Evolutionary conservation across 208 protist species (phyloP).

Genomic region (Leishmania turanica): DNA sequence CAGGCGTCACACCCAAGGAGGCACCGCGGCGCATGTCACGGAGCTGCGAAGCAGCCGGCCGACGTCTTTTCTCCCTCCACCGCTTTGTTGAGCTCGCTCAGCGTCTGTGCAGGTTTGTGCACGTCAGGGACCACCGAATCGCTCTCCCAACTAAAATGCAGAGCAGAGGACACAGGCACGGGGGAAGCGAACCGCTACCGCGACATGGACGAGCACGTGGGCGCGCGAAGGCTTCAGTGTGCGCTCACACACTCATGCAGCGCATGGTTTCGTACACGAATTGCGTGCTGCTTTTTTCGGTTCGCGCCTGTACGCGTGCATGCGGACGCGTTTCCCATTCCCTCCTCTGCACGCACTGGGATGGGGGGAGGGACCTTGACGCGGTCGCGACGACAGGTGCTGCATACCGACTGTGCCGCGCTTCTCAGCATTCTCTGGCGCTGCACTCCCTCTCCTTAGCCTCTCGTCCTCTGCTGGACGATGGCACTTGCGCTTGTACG

Average conservation of each 20-base stretch:
- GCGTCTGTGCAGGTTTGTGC: background rate
- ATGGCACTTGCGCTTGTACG: background rate
- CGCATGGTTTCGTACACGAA: background rate
- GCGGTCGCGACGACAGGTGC: background rate
- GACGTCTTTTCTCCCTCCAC: background rate
- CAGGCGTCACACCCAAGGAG: background rate
- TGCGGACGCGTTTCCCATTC: background rate
- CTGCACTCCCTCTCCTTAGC: background rate
- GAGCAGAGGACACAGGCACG: background rate
- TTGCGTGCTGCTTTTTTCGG: background rate
- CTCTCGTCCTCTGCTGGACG: background rate
- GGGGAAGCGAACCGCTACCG: background rate
- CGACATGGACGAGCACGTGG: background rate
- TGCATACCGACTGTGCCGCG: background rate
- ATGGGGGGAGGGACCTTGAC: background rate
- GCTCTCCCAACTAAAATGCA: background rate
- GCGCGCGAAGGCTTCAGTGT: background rate
- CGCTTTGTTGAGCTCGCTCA: background rate
- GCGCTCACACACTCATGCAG: background rate
- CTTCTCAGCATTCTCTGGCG: background rate
- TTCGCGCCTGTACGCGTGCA: background rate
- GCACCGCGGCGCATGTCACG: background rate
- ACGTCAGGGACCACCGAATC: background rate
- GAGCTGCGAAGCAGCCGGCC: background rate
- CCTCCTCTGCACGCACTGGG: background rate